phyloP scores from a whole-genome alignment of 1,284 basidiomycete species.

The Leccinum pachyderme region DNA sequence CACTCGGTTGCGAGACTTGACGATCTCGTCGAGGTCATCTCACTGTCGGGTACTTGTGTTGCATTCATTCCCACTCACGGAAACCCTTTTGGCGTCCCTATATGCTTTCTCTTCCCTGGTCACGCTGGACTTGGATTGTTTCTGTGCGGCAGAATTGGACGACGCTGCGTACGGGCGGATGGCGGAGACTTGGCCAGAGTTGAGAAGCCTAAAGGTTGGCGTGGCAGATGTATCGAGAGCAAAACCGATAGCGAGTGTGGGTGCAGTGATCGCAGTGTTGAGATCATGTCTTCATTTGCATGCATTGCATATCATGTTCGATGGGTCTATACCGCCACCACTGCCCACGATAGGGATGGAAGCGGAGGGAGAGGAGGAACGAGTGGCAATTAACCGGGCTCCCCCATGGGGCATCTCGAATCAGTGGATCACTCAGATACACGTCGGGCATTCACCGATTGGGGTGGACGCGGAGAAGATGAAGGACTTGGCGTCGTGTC shows the following conservation, averaged over 20 bases:
- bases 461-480: neutral
- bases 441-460: constrained; percentile 14
- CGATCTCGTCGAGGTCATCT: constrained; percentile 1
- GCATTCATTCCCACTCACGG: constrained; percentile 4
- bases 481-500: constrained; percentile 2
- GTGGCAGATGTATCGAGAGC: neutral
- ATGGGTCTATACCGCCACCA: constrained; percentile 11
- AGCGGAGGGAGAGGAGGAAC: neutral
- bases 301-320: constrained; percentile 11
- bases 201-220: constrained; percentile 12
- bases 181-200: constrained; percentile 8
- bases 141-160: constrained; percentile 11
- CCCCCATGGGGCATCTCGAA: constrained; percentile 10
- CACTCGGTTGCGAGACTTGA: neutral
- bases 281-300: constrained; percentile 7
- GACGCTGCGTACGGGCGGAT: constrained; percentile 13
- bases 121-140: constrained; percentile 7
- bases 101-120: constrained; percentile 9
- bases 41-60: neutral
- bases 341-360: neutral
- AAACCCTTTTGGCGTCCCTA: constrained; percentile 7
- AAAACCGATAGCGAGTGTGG: constrained; percentile 12
- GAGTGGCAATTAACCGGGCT: neutral
- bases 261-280: constrained; percentile 15
- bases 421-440: constrained; percentile 9